phyloP scores from a whole-genome alignment of 2,329 filamentous ascomycete species.

The Paramyrothecium sp. region DNA sequence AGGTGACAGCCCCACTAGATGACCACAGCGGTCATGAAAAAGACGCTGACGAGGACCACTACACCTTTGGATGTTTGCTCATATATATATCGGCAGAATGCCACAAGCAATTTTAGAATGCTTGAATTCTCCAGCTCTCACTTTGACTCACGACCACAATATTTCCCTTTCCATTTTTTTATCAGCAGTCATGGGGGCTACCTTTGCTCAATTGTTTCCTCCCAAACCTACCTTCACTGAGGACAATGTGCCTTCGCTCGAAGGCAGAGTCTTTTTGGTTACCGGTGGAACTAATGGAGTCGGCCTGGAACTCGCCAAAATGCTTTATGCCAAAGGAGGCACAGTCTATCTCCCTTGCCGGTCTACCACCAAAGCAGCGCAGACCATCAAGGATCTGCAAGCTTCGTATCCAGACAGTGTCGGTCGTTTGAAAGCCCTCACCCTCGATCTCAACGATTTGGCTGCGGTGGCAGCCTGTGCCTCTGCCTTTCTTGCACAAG shows the following conservation, averaged over 20 bases:
- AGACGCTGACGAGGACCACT: too few species aligned
- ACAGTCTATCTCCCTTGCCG: constrained; percentile 50
- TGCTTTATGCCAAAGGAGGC: constrained; percentile 48
- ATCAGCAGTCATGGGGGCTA: not conserved
- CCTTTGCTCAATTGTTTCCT: not conserved
- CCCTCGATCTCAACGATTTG: constrained; percentile 33
- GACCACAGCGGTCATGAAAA: too few species aligned
- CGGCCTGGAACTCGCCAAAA: constrained; percentile 45
- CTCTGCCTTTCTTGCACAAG: constrained; percentile 11
- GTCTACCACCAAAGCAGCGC: constrained; percentile 32
- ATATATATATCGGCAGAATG: not conserved
- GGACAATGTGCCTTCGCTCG: not conserved
- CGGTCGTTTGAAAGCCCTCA: constrained; percentile 33
- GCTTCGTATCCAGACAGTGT: constrained; percentile 23
- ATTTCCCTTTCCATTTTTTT: not conserved
- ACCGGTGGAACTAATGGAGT: constrained; percentile 34
- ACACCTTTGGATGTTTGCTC: too few species aligned
- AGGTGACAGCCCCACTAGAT: too few species aligned
- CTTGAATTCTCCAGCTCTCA: not conserved
- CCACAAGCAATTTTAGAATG: not conserved
- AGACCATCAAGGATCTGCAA: constrained; percentile 38
- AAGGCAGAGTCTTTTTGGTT: constrained; percentile 42
- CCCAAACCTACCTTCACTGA: not conserved
- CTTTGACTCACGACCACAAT: not conserved
- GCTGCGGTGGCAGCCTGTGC: constrained; percentile 20